Conservation (phyloP, 768 basidiomycete species). For the Termitomyces titanicus region DNA sequence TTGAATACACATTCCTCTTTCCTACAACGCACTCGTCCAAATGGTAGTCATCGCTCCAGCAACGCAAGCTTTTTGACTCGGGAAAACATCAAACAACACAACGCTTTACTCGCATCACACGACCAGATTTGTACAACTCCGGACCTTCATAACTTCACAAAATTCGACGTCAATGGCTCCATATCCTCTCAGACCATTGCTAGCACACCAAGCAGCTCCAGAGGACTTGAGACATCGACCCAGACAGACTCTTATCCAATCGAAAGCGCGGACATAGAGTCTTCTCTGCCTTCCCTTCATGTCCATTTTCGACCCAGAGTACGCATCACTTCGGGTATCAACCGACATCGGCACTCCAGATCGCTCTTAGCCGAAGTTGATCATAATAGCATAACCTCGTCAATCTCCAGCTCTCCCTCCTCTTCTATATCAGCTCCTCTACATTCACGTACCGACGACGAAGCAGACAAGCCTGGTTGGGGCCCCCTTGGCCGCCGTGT, state of each 20-base stretch:
- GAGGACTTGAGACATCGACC: conserved; percentile 16
- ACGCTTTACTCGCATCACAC: conserved; percentile 6
- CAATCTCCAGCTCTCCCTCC: conserved; percentile 61
- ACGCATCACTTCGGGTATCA: conserved; percentile 70
- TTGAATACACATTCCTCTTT: background rate
- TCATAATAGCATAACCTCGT: conserved; percentile 26
- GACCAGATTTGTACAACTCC: background rate
- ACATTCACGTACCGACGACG: conserved; percentile 50
- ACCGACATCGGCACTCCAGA: conserved; percentile 35
- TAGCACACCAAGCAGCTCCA: conserved; percentile 17
- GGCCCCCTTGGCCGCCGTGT: conserved; percentile 61
- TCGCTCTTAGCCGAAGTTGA: background rate
- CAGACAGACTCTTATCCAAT: conserved; percentile 6
- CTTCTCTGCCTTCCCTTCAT: conserved; percentile 20
- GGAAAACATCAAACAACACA: conserved; percentile 14
- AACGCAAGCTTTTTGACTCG: conserved; percentile 11
- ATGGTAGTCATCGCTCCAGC: conserved; percentile 1
- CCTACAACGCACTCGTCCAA: conserved; percentile 1
- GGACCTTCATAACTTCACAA: background rate
- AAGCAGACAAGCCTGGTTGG: conserved; percentile 46
- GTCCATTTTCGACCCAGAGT: conserved; percentile 76
- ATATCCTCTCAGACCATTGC: conserved; percentile 8
- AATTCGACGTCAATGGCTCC: conserved; percentile 2
- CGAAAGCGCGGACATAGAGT: conserved; percentile 4
- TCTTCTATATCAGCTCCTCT: conserved; percentile 83